Base-by-base conservation (phyloP, 2,329 filamentous ascomycete species). In the Alternaria viburni region DNA sequence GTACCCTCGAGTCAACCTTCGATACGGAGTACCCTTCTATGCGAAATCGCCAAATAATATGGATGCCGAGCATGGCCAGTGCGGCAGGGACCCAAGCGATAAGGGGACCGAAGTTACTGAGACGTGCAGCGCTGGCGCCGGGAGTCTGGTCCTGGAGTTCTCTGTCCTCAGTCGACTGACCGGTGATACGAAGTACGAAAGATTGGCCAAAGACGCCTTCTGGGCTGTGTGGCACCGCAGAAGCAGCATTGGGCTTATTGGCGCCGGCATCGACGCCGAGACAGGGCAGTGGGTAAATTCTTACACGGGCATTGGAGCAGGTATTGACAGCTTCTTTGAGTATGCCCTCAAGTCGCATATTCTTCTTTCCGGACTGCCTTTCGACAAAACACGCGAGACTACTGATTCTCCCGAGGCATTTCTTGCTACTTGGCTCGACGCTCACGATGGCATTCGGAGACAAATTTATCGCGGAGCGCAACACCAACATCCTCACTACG, bases 301-400 rank as follows among this genome's bases (percentile, higher is more conserved):
- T 2, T 94, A 93, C 77, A 90, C 95, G n/a, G 95, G 96, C 28
- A 97, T 99, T 71, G 96, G 96, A 54, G 96, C 96, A 8, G 96
- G 96, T 43, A 93, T 97, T 74, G 96, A 99, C 82, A 97, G 94
- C 81, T 99, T 99, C 82, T 98, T 97, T 75, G 96, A 99, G 81
- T 99, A 99, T 80, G 94, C 96, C 4, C 86, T 98, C 73, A 99
- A 99, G 81, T 93, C 93, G 17, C 90, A 97, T 76, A 92, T 99
- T 63, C 82, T 99, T 23, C 87, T 98, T 21, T 97, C 95, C 3
- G 92, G 93, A 1, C 88, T 84, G 6, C 79, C 81, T 0, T 80
- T 79, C 62, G 72, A 81, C 47, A 45, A 74, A 6, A 59, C 67
- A 12, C 73, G 87, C 3, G 86, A 89, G 55, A 87, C 91, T 65